Conservation (phyloP, 2,329 filamentous ascomycete genomes). For the Tolypocladium endophyticum region DNA sequence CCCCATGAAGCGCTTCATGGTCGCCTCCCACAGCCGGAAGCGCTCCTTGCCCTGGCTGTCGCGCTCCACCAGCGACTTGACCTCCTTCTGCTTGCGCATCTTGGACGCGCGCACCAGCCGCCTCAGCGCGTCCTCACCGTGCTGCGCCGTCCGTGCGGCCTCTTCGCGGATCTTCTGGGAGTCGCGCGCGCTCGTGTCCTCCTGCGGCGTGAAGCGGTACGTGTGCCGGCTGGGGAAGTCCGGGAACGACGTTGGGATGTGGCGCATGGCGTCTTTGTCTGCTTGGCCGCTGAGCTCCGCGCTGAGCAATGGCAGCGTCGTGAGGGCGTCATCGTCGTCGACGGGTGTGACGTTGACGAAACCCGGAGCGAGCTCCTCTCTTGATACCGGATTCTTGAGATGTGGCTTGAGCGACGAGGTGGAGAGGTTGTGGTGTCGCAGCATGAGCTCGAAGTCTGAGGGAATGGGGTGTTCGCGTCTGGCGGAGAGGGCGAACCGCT, state of each 20-base stretch:
- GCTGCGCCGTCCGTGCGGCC: conserved; percentile 47
- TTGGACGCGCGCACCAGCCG: conserved; percentile 51
- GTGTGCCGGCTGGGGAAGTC: conserved; percentile 55
- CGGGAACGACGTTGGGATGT: conserved; percentile 49
- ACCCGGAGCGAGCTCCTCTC: conserved; percentile 23
- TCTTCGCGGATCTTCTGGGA: conserved; percentile 49
- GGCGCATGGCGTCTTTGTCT: conserved; percentile 44
- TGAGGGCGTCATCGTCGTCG: conserved; percentile 29
- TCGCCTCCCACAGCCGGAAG: conserved; percentile 49
- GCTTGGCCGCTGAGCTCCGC: conserved; percentile 46
- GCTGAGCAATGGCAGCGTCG: conserved; percentile 34
- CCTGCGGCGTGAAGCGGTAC: conserved; percentile 47
- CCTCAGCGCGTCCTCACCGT: conserved; percentile 51
- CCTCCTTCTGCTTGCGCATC: conserved; percentile 54
- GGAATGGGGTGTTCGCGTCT: conserved; percentile 44
- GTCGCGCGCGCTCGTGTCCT: conserved; percentile 35
- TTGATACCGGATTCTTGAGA: conserved; percentile 39
- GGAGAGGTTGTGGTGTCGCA: conserved; percentile 41
- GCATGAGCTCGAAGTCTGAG: conserved; percentile 43
- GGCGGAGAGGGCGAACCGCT: conserved; percentile 33
- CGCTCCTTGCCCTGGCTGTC: conserved; percentile 42
- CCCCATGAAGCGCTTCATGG: conserved; percentile 46
- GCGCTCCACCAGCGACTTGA: conserved; percentile 43
- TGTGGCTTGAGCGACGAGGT: conserved; percentile 44
- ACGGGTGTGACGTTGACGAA: conserved; percentile 26